Evolutionary conservation across 768 basidiomycete genomes (phyloP).

Genomic region (Suillus sp.): DNA sequence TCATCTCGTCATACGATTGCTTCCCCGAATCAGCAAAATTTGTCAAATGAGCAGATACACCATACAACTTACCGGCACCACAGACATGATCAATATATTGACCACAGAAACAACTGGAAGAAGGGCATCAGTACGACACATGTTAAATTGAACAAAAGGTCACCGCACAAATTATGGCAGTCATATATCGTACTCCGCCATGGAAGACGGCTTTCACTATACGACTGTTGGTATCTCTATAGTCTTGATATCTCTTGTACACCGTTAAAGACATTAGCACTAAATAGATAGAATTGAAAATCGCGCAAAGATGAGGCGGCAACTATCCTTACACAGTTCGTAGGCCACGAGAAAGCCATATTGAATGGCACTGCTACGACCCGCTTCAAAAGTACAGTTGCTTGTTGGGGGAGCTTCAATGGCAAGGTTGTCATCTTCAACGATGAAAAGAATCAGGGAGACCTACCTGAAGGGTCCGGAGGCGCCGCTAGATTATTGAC

Average conservation of each 20-base stretch:
- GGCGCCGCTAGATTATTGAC: background rate
- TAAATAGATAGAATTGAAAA: background rate
- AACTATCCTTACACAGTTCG: background rate
- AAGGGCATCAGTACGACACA: background rate
- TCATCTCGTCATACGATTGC: background rate
- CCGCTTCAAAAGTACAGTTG: constrained; percentile 4
- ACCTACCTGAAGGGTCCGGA: background rate
- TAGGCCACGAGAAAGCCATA: background rate
- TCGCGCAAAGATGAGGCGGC: too few species aligned
- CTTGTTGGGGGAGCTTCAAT: background rate
- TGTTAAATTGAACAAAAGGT: background rate
- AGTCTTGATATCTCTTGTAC: constrained; percentile 3
- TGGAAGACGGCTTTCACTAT: background rate
- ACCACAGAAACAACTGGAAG: background rate
- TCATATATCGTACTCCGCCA: background rate
- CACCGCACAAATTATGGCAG: constrained; percentile 1
- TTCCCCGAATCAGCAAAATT: background rate
- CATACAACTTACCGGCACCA: background rate
- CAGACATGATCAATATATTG: background rate
- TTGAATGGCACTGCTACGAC: background rate
- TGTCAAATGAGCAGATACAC: background rate
- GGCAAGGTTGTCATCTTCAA: background rate
- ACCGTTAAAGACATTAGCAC: constrained; percentile 1
- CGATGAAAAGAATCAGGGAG: background rate
- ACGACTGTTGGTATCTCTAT: background rate